Evolutionary conservation across 108 stramenopile genomes (phyloP).

Genomic region (Asterionellopsis glacialis): DNA sequence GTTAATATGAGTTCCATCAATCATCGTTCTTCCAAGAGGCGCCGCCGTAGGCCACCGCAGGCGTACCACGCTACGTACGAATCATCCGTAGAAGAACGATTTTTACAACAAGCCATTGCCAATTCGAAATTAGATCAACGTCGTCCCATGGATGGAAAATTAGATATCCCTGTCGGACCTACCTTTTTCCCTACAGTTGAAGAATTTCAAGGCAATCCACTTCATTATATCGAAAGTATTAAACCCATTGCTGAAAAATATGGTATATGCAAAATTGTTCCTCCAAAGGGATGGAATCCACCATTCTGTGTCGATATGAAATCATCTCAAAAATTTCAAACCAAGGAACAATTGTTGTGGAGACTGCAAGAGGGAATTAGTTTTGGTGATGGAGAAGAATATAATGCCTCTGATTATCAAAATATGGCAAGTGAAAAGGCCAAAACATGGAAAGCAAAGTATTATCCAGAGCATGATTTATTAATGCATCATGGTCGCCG

Average conservation of each 20-base stretch:
- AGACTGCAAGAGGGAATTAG: conserved; percentile 85
- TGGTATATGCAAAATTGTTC: conserved; percentile 97
- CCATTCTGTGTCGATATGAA: conserved; percentile 60
- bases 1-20: no score
- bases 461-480: conserved; percentile 50
- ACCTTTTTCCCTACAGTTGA: conserved; percentile 80
- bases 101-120: conserved; percentile 66
- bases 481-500: conserved; percentile 10
- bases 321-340: conserved; percentile 59
- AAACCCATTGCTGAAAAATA: conserved; percentile 77
- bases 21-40: conserved; percentile 4
- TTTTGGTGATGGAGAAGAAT: conserved; percentile 91
- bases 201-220: conserved; percentile 80
- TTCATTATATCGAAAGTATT: conserved; percentile 87
- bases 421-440: conserved; percentile 59
- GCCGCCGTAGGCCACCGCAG: conserved; percentile 20
- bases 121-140: conserved; percentile 55
- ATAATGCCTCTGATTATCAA: conserved; percentile 69
- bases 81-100: conserved; percentile 47
- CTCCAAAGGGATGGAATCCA: conserved; percentile 90
- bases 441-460: conserved; percentile 53
- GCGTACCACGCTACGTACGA: conserved; percentile 11
- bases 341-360: conserved; percentile 80
- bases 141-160: conserved; percentile 19
- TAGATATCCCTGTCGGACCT: conserved; percentile 63